Base-by-base conservation (phyloP, 2,329 filamentous ascomycete species). In the Cryphonectria naterciae region DNA sequence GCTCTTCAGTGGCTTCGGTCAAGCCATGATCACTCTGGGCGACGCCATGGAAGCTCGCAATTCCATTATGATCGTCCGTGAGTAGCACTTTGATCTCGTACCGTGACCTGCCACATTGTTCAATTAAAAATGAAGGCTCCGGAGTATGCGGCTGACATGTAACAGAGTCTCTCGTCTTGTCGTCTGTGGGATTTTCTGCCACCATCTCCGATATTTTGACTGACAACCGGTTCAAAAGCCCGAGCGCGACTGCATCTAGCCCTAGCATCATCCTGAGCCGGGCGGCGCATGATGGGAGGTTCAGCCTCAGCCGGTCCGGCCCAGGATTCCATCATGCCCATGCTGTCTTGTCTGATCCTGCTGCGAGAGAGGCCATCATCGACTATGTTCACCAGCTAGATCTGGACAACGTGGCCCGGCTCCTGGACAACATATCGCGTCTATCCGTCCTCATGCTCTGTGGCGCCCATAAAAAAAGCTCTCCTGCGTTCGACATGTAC, bases 401-500 rank as follows among this genome's bases (percentile, higher is more conserved):
- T 64, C 67, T 72, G n/a, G 68, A 71, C 10, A 70, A 77, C 41
- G 8, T 70, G n/a, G 2, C 39, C 1, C 39, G 54, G 8, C 35
- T 76, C 0, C 52, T 77, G 28, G 62, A 71, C 58, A 72, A 76
- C 32, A 71, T 77, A 1, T 68, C 77, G 8, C 60, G 66, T 0
- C 62, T 77, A 8, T 75, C 77, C 0, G 73, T 73, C 7, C 19
- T 74, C 37, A 65, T 78, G 17, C 54, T 74, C 7, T 74, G 73
- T n/a, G 76, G 69, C 1, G 74, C 75, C 1, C 76, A 78, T 67
- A 76, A 76, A 52, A 72, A 70, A 0, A 69, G 64, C 41, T 56
- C 65, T 17, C 74, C 75, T 1, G 76, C 74, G 0, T 78, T 78
- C 60, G 76, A 78, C 65, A 70, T 68, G 56, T 76, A 75, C 52